phyloP scores from a whole-genome alignment of 345 rosid species.

The Ricinus communis region DNA sequence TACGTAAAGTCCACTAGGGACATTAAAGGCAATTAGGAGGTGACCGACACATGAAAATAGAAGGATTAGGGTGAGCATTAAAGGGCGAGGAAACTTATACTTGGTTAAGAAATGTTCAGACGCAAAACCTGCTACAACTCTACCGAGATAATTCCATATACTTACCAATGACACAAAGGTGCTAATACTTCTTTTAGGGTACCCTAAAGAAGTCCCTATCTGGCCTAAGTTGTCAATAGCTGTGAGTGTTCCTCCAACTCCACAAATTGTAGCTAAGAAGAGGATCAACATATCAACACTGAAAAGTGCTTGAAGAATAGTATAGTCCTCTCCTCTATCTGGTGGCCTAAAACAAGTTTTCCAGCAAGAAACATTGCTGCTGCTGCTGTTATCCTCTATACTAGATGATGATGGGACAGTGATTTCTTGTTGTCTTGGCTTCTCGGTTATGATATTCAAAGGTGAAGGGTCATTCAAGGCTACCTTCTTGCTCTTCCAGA shows the following conservation, averaged over 20 bases:
- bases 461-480: conserved; percentile 34
- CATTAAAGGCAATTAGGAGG: conserved; percentile 46
- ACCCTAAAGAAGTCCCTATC: conserved; percentile 55
- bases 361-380: conserved; percentile 43
- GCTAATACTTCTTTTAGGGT: conserved; percentile 44
- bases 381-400: background rate
- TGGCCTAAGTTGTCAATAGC: conserved; percentile 69
- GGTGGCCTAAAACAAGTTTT: conserved; percentile 48
- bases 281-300: conserved; percentile 59
- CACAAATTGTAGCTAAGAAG: conserved; percentile 54
- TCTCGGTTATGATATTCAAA: conserved; percentile 29
- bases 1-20: conserved; percentile 42
- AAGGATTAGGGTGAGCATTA: conserved; percentile 45
- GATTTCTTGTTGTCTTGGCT: conserved; percentile 9
- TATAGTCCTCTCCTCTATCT: conserved; percentile 57
- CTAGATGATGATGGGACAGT: background rate
- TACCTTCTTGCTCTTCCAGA: conserved; percentile 34
- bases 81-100: conserved; percentile 52
- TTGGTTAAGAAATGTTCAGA: conserved; percentile 47
- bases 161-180: conserved; percentile 63
- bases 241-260: conserved; percentile 59
- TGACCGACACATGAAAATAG: conserved; percentile 52
- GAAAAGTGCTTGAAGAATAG: conserved; percentile 59
- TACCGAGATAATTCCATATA: conserved; percentile 62
- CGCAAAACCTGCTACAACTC: conserved; percentile 51